Evolutionary conservation across 2,329 filamentous ascomycete species (phyloP), one percentile per base, ranked within the genome.

Genomic region (Diplodia corticola): DNA sequence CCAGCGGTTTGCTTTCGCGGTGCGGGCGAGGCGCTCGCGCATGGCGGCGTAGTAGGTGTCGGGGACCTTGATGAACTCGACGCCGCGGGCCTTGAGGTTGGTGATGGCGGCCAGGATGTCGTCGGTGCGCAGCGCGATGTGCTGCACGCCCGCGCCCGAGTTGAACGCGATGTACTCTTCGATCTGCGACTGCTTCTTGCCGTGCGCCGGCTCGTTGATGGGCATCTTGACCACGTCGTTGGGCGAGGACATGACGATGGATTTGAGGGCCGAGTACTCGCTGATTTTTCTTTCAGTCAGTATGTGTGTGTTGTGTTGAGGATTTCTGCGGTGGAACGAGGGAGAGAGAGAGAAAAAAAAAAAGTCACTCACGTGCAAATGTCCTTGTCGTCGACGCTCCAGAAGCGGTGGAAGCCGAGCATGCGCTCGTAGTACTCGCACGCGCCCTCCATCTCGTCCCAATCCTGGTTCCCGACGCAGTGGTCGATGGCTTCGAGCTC

Each of bases 381-480:
- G 76, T 96, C 88, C 71, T 88, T 90, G 83, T 97, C 94, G 78
- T 97, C 94, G 67, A 97, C 93, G 64, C 89, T 92, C 94, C 94
- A 97, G 88, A 97, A 97, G 71, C 93, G 91, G 82, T 97, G 93
- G 86, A 97, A 97, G 64, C 90, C 90, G 30, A 97, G 90, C 69
- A 90, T 91, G 69, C 89, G 87, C 81, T 97, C 93, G 82, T 97
- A 98, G 79, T 87, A 89, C 67, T 84, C 83, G 74, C 87, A 89
- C 24, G 84, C 81, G 55, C 81, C 80, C 66, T 89, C 85, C 86
- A 98, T 96, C 78, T 93, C 89, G 78, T 93, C 85, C 94, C 94
- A 97, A 79, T 92, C 90, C 82, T 97, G 93, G 83, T 98, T 97
- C 70, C 94, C 94, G 72, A 98, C 94, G 79, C 94, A 97, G 84